A percentile compares a stretch with the other conserved stretches of the same genome.
These are phyloP conservation scores for Phytophthora rubi DNA, from an alignment of 352 stramenopile species.

Conservation along the genomic window DNA sequence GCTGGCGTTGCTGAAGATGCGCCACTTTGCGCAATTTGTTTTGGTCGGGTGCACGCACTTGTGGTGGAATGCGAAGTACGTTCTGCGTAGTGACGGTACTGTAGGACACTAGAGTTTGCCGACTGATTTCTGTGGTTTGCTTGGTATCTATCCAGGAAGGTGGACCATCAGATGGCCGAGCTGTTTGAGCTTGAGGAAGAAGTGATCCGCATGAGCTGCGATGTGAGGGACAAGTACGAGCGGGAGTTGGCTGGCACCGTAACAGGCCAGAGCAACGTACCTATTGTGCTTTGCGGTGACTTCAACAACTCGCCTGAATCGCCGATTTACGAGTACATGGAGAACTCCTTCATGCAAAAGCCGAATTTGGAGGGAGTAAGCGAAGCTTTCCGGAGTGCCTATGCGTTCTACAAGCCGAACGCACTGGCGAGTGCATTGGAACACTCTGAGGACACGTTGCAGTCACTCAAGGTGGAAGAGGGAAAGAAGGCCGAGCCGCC, in stretches of 20 bases:
- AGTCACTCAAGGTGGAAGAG: slow-evolving; percentile 40
- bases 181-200: slow-evolving; percentile 86
- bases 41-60: slow-evolving; percentile 85
- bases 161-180: slow-evolving; percentile 89
- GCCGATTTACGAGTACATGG: slow-evolving; percentile 89
- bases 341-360: slow-evolving; percentile 88
- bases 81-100: neutral
- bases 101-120: neutral
- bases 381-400: slow-evolving; percentile 78
- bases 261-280: slow-evolving; percentile 61
- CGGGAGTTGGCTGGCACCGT: slow-evolving; percentile 56
- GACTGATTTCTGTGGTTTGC: neutral
- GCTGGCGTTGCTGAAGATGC: slow-evolving; percentile 85
- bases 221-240: slow-evolving; percentile 86
- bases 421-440: slow-evolving; percentile 41
- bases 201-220: slow-evolving; percentile 78
- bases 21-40: slow-evolving; percentile 81
- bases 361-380: slow-evolving; percentile 75
- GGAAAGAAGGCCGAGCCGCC: slow-evolving; percentile 72
- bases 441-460: slow-evolving; percentile 31
- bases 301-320: slow-evolving; percentile 91
- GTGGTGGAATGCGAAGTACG: slow-evolving; percentile 89
- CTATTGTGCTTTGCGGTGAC: slow-evolving; percentile 84
- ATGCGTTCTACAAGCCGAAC: slow-evolving; percentile 71
- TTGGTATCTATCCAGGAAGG: slow-evolving; percentile 53